These are phyloP conservation scores for Phytopythium kandeliae DNA, from an alignment of 352 stramenopile species.

Conservation along the genomic window DNA sequence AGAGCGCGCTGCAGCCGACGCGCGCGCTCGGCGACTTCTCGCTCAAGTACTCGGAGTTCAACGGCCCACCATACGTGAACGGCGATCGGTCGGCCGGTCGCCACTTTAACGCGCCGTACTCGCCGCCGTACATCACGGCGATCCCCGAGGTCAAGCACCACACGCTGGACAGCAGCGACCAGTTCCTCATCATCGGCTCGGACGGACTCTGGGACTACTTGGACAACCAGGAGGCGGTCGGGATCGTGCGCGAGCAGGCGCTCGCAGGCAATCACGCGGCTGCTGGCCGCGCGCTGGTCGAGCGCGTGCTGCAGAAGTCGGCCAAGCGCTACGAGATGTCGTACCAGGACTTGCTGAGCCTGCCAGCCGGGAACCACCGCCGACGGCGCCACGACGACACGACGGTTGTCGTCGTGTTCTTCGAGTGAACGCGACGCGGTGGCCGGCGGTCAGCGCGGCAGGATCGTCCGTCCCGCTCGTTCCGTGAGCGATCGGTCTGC, in stretches of 20 bases:
- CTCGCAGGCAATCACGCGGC: conserved; percentile 60
- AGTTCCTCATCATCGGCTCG: conserved; percentile 96
- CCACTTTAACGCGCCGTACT: conserved; percentile 87
- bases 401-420: conserved; percentile 89
- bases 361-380: conserved; percentile 77
- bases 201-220: conserved; percentile 98
- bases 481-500: too few relatives aligned
- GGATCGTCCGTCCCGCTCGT: too few relatives aligned
- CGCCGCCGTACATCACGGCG: conserved; percentile 91
- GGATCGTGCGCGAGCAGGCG: conserved; percentile 79
- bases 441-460: too few relatives aligned
- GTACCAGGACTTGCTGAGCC: conserved; percentile 72
- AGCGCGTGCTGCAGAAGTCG: conserved; percentile 72
- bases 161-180: conserved; percentile 66
- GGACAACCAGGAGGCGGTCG: conserved; percentile 92
- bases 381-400: conserved; percentile 92
- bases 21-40: conserved; percentile 90
- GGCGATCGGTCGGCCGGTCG: conserved; percentile 80
- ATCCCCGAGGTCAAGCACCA: conserved; percentile 79
- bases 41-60: conserved; percentile 93
- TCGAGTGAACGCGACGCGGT: conserved; percentile 52
- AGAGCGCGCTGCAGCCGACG: conserved; percentile 87
- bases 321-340: conserved; percentile 74
- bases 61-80: conserved; percentile 72
- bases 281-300: conserved; percentile 69